Evolutionary conservation across 345 rosid genomes (phyloP).

Genomic region (Angophora floribunda): DNA sequence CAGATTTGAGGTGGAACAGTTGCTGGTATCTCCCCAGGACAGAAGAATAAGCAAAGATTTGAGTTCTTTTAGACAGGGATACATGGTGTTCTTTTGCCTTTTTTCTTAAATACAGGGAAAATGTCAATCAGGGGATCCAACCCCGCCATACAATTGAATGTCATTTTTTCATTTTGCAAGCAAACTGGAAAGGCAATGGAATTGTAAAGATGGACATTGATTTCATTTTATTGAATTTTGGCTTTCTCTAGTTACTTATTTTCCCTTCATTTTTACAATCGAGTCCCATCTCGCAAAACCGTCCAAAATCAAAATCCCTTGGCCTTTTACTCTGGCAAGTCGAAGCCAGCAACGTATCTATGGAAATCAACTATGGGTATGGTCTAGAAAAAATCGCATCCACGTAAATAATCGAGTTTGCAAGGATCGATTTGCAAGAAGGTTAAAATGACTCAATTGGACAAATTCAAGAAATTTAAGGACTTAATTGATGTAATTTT

Average conservation of each 20-base stretch:
- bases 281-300: background rate
- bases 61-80: background rate
- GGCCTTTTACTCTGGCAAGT: background rate
- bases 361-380: background rate
- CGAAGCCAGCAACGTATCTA: accelerated
- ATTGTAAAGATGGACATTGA: background rate
- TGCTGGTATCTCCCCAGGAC: background rate
- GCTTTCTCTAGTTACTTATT: background rate
- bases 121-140: background rate
- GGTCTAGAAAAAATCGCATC: background rate
- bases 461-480: background rate
- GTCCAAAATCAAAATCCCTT: background rate
- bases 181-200: background rate
- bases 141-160: background rate
- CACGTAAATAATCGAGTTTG: background rate
- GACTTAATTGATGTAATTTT: background rate
- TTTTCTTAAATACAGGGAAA: background rate
- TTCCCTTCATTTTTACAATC: background rate
- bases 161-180: background rate
- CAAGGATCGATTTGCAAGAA: background rate
- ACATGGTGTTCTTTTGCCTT: background rate
- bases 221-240: background rate
- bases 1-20: background rate
- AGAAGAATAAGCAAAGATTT: background rate
- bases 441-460: background rate